These are phyloP conservation scores for Yamadazyma epiphylla DNA, from an alignment of 1,139 yeast species.

Conservation along the genomic window DNA sequence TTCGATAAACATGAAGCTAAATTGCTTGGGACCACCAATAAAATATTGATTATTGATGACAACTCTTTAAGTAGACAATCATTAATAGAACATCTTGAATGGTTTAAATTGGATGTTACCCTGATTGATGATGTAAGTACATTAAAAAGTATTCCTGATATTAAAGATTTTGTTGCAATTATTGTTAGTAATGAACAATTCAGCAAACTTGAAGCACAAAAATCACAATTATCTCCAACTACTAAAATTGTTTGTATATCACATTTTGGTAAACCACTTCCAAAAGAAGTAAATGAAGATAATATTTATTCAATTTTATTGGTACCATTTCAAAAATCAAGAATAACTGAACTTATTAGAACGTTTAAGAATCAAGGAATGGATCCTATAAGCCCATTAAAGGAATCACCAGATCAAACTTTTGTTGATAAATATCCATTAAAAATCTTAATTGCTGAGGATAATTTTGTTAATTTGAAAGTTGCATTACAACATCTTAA, in stretches of 20 bases:
- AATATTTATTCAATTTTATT: constrained; percentile 24
- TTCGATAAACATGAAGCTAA: constrained; percentile 13
- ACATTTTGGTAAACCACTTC: constrained; percentile 27
- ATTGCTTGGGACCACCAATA: constrained; percentile 8
- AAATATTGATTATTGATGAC: constrained; percentile 32
- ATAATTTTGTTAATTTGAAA: constrained; percentile 46
- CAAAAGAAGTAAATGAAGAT: constrained; percentile 18
- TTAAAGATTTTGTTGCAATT: constrained; percentile 5
- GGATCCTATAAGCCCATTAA: background rate
- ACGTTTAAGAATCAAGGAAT: constrained; percentile 4
- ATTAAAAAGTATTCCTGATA: constrained; percentile 1
- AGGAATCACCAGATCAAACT: background rate
- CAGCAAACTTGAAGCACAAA: constrained; percentile 7
- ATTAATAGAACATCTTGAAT: constrained; percentile 23
- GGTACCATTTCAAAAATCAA: constrained; percentile 30
- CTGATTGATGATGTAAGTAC: constrained; percentile 3
- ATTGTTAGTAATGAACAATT: constrained; percentile 19
- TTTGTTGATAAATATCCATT: constrained; percentile 36
- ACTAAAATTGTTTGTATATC: constrained; percentile 20
- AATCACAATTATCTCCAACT: constrained; percentile 5
- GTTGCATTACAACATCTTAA: constrained; percentile 51
- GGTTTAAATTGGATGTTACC: constrained; percentile 31
- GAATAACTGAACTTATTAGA: constrained; percentile 20
- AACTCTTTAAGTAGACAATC: constrained; percentile 30
- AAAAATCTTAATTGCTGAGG: constrained; percentile 49